These are phyloP conservation scores for Clitopilus hobsonii DNA, from an alignment of 768 basidiomycete species.

Conservation along the genomic window DNA sequence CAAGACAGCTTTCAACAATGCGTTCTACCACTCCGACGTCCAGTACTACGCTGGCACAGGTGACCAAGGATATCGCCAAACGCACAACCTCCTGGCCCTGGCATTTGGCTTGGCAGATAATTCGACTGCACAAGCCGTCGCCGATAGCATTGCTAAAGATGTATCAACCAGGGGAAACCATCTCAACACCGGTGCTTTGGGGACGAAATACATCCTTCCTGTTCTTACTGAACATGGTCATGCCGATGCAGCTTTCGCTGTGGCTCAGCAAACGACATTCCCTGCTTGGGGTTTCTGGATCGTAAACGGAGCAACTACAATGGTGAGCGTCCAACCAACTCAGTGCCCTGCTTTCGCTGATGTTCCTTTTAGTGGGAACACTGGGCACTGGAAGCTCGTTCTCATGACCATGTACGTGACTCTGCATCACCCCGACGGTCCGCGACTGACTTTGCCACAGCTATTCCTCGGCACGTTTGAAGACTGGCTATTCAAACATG, in stretches of 20 bases:
- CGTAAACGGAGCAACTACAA: slow-evolving; percentile 22
- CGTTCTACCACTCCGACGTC: slow-evolving; percentile 15
- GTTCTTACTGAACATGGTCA: slow-evolving; percentile 18
- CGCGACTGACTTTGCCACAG: slow-evolving; percentile 5
- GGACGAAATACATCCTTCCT: slow-evolving; percentile 21
- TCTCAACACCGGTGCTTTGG: slow-evolving; percentile 21
- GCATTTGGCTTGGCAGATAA: slow-evolving; percentile 18
- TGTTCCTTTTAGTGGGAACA: slow-evolving; percentile 21
- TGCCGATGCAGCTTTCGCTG: slow-evolving; percentile 17
- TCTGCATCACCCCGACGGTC: not conserved
- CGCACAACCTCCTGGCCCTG: slow-evolving; percentile 24
- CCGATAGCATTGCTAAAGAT: slow-evolving; percentile 20
- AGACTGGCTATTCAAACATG: slow-evolving; percentile 25
- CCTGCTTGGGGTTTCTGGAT: slow-evolving; percentile 28
- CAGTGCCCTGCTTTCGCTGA: not conserved
- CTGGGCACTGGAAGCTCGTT: slow-evolving; percentile 22
- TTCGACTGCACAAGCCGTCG: slow-evolving; percentile 15
- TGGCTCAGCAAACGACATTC: slow-evolving; percentile 22
- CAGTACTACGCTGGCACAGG: slow-evolving; percentile 20
- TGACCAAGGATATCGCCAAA: slow-evolving; percentile 23
- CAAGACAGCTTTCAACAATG: slow-evolving; percentile 21
- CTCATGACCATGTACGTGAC: slow-evolving; percentile 23
- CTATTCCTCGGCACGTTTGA: slow-evolving; percentile 27
- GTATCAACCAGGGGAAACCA: slow-evolving; percentile 15
- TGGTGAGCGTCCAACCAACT: slow-evolving; percentile 11